Conservation (phyloP, 1,284 basidiomycete genomes). For the Amanita bisporigera region DNA sequence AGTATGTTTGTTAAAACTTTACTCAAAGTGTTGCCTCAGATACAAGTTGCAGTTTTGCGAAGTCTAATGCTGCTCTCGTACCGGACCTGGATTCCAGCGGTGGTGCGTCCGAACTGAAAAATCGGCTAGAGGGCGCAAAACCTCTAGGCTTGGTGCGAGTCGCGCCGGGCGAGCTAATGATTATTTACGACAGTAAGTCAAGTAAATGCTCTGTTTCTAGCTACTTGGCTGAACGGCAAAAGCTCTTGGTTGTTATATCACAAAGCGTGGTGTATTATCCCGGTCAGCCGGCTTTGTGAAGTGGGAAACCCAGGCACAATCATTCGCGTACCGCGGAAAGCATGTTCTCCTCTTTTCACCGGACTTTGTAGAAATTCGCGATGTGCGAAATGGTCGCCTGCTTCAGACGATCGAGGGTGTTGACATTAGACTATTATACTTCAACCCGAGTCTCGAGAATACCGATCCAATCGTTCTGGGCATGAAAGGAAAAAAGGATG, state of each 20-base stretch:
- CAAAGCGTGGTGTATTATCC: slow-evolving; percentile 65
- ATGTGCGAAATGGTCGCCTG: slow-evolving; percentile 63
- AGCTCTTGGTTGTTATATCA: slow-evolving; percentile 75
- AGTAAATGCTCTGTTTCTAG: not conserved
- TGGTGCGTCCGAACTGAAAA: slow-evolving; percentile 60
- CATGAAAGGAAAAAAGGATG: slow-evolving; percentile 60
- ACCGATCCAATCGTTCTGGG: slow-evolving; percentile 62
- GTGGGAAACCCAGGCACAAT: slow-evolving; percentile 71
- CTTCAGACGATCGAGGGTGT: slow-evolving; percentile 75
- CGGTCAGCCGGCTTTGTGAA: slow-evolving; percentile 67
- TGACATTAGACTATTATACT: slow-evolving; percentile 68
- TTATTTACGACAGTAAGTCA: slow-evolving; percentile 72
- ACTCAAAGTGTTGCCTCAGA: slow-evolving; percentile 5
- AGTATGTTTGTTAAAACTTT: slow-evolving; percentile 51
- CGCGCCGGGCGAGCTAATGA: slow-evolving; percentile 62
- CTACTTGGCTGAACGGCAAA: not conserved
- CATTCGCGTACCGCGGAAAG: slow-evolving; percentile 62
- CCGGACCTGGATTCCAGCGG: slow-evolving; percentile 61
- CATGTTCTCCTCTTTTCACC: slow-evolving; percentile 74
- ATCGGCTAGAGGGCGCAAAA: slow-evolving; percentile 60
- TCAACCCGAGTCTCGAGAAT: slow-evolving; percentile 44
- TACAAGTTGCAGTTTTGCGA: slow-evolving; percentile 43
- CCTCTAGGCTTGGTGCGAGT: slow-evolving; percentile 70
- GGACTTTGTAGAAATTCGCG: slow-evolving; percentile 74
- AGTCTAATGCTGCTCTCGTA: slow-evolving; percentile 53